A percentile compares a stretch with the other conserved stretches of the same genome.
phyloP scores from a whole-genome alignment of 2,329 filamentous ascomycete genomes.

The Coleophoma eucalyptorum region DNA sequence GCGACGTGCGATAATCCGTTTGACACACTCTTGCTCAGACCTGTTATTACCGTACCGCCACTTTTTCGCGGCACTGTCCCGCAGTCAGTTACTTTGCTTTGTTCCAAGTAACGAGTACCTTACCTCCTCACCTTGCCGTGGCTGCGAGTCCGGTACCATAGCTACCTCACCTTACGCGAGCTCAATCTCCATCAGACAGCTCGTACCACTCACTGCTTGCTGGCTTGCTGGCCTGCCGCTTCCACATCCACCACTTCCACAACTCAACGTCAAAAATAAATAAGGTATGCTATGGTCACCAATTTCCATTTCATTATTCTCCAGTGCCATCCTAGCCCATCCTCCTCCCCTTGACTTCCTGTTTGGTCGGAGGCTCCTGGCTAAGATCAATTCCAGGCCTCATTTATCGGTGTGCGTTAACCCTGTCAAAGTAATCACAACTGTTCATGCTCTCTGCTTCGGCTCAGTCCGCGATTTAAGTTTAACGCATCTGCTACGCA shows the following conservation, averaged over 20 bases:
- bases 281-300: slow-evolving; percentile 20
- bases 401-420: slow-evolving; percentile 12
- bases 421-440: slow-evolving; percentile 2
- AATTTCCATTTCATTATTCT: slow-evolving; percentile 14
- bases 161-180: too few relatives aligned
- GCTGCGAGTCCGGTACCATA: too few relatives aligned
- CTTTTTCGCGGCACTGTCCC: too few relatives aligned
- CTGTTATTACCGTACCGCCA: slow-evolving; percentile 4
- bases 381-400: slow-evolving; percentile 19
- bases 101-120: too few relatives aligned
- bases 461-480: slow-evolving; percentile 13
- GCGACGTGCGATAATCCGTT: too few relatives aligned
- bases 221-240: too few relatives aligned
- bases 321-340: slow-evolving; percentile 1
- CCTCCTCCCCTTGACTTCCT: slow-evolving; percentile 8
- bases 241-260: not conserved
- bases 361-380: slow-evolving; percentile 19
- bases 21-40: slow-evolving; percentile 5
- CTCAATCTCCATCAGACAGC: too few relatives aligned
- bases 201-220: too few relatives aligned
- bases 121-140: too few relatives aligned
- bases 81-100: too few relatives aligned
- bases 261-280: not conserved
- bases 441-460: slow-evolving; percentile 1
- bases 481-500: slow-evolving; percentile 16